These are phyloP conservation scores for Castanea mollissima DNA, from an alignment of 306 rosid species.

Conservation along the genomic window DNA sequence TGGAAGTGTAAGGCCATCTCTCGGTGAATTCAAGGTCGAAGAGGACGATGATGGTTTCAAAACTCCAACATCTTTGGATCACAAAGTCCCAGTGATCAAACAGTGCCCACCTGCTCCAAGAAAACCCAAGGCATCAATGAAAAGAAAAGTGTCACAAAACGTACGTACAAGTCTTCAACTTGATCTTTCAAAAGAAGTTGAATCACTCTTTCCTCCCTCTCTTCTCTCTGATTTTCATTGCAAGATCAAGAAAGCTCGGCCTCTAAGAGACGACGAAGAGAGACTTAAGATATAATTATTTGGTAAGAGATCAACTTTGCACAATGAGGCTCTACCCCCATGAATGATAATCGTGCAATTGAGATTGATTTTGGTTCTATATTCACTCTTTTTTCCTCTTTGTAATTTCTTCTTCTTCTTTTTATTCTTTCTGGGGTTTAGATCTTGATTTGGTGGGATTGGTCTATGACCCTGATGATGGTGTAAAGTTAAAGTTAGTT, in stretches of 20 bases:
- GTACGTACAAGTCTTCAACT: constrained; percentile 25
- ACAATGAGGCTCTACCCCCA: neutral
- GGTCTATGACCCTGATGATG: neutral
- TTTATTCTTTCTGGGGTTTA: neutral
- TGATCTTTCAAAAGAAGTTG: constrained; percentile 37
- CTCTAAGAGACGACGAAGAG: neutral
- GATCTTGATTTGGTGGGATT: constrained; percentile 11
- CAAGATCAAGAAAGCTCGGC: constrained; percentile 46
- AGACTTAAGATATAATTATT: neutral
- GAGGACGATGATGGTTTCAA: constrained; percentile 50
- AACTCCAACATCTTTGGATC: constrained; percentile 61
- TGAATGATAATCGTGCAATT: neutral
- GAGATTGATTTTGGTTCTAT: neutral
- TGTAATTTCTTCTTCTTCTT: neutral
- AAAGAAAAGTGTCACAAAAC: constrained; percentile 24
- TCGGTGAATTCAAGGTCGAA: neutral
- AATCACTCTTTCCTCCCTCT: constrained; percentile 32
- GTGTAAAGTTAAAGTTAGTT: constrained; percentile 33
- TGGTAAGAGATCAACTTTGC: neutral
- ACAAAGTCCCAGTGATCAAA: constrained; percentile 39
- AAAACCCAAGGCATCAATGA: constrained; percentile 34
- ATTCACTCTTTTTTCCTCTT: neutral
- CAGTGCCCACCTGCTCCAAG: constrained; percentile 67
- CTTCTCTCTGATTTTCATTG: constrained; percentile 18
- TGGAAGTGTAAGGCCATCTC: neutral